A percentile compares a stretch with the other conserved stretches of the same genome.
Conservation (phyloP, 805 yeast species). For the Teunomyces panamensis region DNA sequence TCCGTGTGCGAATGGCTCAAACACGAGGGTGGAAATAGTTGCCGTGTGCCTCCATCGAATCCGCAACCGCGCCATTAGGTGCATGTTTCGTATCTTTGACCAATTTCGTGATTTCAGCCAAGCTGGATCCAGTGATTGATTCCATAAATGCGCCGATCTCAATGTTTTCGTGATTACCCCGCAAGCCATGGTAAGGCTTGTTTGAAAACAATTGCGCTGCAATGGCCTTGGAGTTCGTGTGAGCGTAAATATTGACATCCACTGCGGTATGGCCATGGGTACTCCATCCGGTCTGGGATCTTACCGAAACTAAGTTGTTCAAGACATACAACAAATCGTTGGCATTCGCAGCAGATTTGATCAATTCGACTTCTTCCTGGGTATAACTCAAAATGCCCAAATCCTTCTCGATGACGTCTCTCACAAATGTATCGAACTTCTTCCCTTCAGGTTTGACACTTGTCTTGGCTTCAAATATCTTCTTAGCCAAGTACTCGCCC, state of each 20-base stretch:
- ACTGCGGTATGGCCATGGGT: constrained; percentile 97
- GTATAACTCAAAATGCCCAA: constrained; percentile 64
- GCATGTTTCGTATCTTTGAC: constrained; percentile 50
- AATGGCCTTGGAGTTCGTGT: constrained; percentile 55
- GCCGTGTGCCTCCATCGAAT: not conserved
- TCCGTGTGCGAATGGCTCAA: not conserved
- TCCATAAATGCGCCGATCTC: constrained; percentile 80
- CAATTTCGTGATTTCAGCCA: constrained; percentile 47
- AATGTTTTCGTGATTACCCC: constrained; percentile 83
- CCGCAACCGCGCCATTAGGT: constrained; percentile 19
- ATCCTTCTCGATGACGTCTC: constrained; percentile 56
- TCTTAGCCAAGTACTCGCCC: constrained; percentile 62
- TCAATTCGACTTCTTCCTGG: constrained; percentile 44
- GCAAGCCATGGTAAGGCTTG: constrained; percentile 41
- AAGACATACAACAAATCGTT: constrained; percentile 46
- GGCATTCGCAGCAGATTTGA: constrained; percentile 7
- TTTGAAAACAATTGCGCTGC: constrained; percentile 31
- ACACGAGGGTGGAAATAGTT: constrained; percentile 4
- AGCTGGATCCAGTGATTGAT: constrained; percentile 45
- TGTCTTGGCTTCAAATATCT: constrained; percentile 37
- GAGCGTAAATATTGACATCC: constrained; percentile 88
- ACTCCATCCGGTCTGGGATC: constrained; percentile 94
- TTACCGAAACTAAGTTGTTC: constrained; percentile 68
- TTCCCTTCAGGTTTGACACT: constrained; percentile 11
- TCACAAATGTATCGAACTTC: constrained; percentile 44